Evolutionary conservation across 306 rosid genomes (phyloP).

Genomic region (Malus orientalis): DNA sequence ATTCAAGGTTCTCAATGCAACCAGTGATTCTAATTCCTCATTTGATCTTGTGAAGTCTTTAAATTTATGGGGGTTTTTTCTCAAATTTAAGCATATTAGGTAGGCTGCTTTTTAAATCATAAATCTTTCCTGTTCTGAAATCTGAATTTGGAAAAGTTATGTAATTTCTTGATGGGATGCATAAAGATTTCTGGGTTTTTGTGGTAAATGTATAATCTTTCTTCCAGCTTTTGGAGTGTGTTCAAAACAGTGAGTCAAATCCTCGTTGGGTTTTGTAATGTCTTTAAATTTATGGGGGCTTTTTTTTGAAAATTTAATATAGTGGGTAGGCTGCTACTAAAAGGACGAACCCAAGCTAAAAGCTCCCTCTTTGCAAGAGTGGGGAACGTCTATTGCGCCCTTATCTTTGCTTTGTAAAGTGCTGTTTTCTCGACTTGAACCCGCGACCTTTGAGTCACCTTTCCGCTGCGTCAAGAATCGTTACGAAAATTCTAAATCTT

Average conservation of each 20-base stretch:
- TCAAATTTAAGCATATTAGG: neutral
- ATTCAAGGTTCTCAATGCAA: neutral
- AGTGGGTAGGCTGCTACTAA: too few species aligned
- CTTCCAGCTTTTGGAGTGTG: conserved; percentile 1
- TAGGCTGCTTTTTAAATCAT: neutral
- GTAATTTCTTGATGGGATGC: neutral
- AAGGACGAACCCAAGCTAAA: too few species aligned
- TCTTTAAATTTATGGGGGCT: too few species aligned
- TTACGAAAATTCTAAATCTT: too few species aligned
- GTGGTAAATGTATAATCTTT: neutral
- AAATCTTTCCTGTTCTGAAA: neutral
- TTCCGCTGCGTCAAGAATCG: too few species aligned
- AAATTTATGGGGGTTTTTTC: neutral
- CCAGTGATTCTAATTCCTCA: neutral
- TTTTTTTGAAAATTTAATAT: too few species aligned
- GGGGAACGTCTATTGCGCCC: too few species aligned
- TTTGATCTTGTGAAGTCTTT: neutral
- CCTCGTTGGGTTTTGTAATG: too few species aligned
- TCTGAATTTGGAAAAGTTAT: neutral
- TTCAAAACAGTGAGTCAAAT: neutral
- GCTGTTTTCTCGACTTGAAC: too few species aligned
- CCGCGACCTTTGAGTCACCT: too few species aligned
- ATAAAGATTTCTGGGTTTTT: neutral
- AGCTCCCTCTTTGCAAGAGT: too few species aligned
- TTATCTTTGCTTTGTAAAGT: too few species aligned